Evolutionary conservation across 345 rosid genomes (phyloP), one percentile per base, ranked within the genome.

Genomic region (Iberis pinnata): DNA sequence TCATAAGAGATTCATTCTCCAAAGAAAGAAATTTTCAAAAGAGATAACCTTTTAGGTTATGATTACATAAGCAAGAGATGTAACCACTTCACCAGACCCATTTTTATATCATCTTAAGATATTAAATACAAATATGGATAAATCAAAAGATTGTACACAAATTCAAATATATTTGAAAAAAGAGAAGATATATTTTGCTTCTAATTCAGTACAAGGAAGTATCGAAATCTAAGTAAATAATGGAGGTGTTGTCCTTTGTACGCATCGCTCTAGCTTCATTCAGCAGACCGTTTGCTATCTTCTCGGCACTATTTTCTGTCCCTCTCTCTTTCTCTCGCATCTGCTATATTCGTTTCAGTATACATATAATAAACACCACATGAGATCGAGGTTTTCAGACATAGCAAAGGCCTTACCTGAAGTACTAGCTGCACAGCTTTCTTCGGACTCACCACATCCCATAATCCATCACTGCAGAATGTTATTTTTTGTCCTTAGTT

Each of bases 191-290:
- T n/a, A n/a, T n/a, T n/a, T n/a, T n/a, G n/a, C n/a, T n/a, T n/a
- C n/a, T n/a, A n/a, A n/a, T n/a, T n/a, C n/a, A n/a, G n/a, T 74
- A 82, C 79, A 80, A 16, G 49, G 46, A 55, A 54, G 65, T 60
- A 48, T 74, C 80, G 61, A 92, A 81, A 71, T 83, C 95, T 78
- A 92, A 65, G 80, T 75, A 85, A 64, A 92, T 64, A 71, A 92
- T 67, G 17, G 98, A 81, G 57, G 97, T 88, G 69, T 92, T 88
- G 71, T 92, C 95, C 79, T 88, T 88, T 19, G 99, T 92, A 52
- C 90, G 88, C 76, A 73, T 73, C n/a, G 77, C 71, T 72, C 79
- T 86, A 39, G 97, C 99, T 73, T 88, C 99, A 15, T 68, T 70
- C 80, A 92, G 70, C 63, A 88, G 63, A 56, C 66, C 69, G 50